Percentiles rank a stretch among this genome's conserved stretches.
phyloP scores from a whole-genome alignment of 169 alveolate species.

The Eimeria acervulina region DNA sequence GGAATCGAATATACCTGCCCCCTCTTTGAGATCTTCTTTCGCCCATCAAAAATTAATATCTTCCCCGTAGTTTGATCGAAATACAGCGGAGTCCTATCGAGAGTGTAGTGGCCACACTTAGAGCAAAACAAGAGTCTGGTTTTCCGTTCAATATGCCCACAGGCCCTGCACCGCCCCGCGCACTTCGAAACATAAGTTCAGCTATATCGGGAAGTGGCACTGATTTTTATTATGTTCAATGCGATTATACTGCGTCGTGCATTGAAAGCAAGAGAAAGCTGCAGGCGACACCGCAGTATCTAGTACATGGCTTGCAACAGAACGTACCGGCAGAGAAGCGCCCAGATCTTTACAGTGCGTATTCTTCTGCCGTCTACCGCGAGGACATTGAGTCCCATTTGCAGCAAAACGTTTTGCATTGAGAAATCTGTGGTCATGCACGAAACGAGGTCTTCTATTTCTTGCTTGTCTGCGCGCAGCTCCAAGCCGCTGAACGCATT shows the following conservation, averaged over 20 bases:
- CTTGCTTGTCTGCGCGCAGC: constrained; percentile 7
- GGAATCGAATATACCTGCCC: constrained; percentile 92
- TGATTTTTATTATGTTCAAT: background rate
- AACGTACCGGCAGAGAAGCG: constrained; percentile 80
- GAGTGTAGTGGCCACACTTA: constrained; percentile 92
- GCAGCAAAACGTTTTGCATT: constrained; percentile 90
- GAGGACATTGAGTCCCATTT: constrained; percentile 89
- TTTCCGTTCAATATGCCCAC: constrained; percentile 86
- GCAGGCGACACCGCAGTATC: background rate
- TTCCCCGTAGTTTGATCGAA: constrained; percentile 86
- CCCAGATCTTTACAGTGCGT: constrained; percentile 83
- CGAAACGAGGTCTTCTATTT: constrained; percentile 82
- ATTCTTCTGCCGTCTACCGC: constrained; percentile 83
- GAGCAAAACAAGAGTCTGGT: constrained; percentile 88
- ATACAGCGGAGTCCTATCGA: constrained; percentile 90
- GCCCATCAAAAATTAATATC: constrained; percentile 86
- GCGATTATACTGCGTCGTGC: background rate
- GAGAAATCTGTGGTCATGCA: constrained; percentile 91
- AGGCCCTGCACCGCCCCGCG: constrained; percentile 86
- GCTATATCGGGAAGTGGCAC: background rate
- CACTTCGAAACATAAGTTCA: background rate
- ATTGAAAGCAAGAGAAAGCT: background rate
- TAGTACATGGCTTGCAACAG: background rate
- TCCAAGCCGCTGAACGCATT: constrained; percentile 9
- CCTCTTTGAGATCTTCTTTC: constrained; percentile 86